phyloP scores from a whole-genome alignment of 2,329 filamentous ascomycete genomes.

The Venturia carpophila region DNA sequence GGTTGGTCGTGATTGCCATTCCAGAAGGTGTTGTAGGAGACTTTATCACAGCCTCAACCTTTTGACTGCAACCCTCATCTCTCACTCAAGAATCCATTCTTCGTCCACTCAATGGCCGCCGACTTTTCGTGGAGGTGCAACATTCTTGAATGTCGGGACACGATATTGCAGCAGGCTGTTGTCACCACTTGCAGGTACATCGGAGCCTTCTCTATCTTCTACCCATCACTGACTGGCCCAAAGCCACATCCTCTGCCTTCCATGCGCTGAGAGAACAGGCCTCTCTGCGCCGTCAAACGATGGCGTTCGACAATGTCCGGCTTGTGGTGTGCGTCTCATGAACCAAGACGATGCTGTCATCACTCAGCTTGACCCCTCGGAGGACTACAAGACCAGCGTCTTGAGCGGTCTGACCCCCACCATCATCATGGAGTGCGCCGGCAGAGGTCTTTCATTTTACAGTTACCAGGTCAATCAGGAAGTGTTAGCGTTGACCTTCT shows the following conservation, averaged over 20 bases:
- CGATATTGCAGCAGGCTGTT: constrained; percentile 62
- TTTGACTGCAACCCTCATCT: not conserved
- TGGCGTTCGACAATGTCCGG: constrained; percentile 59
- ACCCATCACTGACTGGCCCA: not conserved
- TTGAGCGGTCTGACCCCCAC: constrained; percentile 75
- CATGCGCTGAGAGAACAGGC: constrained; percentile 60
- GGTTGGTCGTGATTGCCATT: not conserved
- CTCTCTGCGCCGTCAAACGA: constrained; percentile 47
- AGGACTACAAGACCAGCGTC: constrained; percentile 84
- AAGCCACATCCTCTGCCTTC: constrained; percentile 78
- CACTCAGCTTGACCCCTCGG: constrained; percentile 65
- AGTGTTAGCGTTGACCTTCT: constrained; percentile 47
- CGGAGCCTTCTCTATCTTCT: not conserved
- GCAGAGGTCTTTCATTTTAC: constrained; percentile 74
- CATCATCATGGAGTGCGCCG: constrained; percentile 79
- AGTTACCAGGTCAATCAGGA: constrained; percentile 79
- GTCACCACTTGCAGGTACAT: constrained; percentile 80
- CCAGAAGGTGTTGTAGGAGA: not conserved
- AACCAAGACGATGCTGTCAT: constrained; percentile 69
- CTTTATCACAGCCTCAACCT: not conserved
- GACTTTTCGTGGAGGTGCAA: constrained; percentile 74
- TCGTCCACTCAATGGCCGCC: constrained; percentile 5
- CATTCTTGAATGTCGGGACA: constrained; percentile 60
- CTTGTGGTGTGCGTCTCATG: constrained; percentile 59
- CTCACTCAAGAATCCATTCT: constrained; percentile 16